Conservation (phyloP, 768 basidiomycete species). For the Russula olivacea region DNA sequence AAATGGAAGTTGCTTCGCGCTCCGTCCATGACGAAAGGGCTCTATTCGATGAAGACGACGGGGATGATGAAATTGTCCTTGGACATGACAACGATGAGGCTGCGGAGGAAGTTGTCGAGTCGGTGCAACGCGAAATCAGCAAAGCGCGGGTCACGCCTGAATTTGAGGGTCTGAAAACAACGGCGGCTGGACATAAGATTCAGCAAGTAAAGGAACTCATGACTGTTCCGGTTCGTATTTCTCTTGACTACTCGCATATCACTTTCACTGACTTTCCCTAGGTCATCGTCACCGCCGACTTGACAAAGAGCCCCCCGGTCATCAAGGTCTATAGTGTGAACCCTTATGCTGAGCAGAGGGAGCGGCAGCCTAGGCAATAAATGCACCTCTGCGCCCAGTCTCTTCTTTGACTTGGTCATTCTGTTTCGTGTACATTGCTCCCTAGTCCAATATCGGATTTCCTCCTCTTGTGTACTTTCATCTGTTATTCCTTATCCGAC, state of each 20-base stretch:
- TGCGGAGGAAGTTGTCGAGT: constrained; percentile 47
- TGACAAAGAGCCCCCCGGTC: constrained; percentile 93
- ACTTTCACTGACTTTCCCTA: constrained; percentile 29
- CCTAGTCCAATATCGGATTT: neutral
- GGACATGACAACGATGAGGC: constrained; percentile 44
- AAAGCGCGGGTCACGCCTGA: constrained; percentile 66
- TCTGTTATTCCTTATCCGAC: neutral
- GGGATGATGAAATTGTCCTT: constrained; percentile 72
- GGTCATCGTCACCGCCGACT: constrained; percentile 93
- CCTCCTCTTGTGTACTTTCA: neutral
- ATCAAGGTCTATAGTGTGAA: constrained; percentile 97
- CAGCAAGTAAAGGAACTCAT: constrained; percentile 93
- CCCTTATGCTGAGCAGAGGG: constrained; percentile 68
- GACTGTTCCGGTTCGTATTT: constrained; percentile 75
- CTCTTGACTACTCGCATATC: constrained; percentile 11
- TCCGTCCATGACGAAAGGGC: constrained; percentile 83
- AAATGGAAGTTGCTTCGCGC: constrained; percentile 86
- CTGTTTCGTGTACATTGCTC: constrained; percentile 8
- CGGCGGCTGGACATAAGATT: constrained; percentile 79
- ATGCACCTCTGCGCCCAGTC: neutral
- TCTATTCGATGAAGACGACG: constrained; percentile 85
- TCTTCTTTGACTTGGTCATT: neutral
- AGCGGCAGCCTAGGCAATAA: constrained; percentile 23
- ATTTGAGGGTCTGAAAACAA: constrained; percentile 78
- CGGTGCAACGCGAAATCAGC: constrained; percentile 73